These are phyloP conservation scores for Capsicum pubescens DNA, from an alignment of 257 asterid genomes.

Conservation along the genomic window DNA sequence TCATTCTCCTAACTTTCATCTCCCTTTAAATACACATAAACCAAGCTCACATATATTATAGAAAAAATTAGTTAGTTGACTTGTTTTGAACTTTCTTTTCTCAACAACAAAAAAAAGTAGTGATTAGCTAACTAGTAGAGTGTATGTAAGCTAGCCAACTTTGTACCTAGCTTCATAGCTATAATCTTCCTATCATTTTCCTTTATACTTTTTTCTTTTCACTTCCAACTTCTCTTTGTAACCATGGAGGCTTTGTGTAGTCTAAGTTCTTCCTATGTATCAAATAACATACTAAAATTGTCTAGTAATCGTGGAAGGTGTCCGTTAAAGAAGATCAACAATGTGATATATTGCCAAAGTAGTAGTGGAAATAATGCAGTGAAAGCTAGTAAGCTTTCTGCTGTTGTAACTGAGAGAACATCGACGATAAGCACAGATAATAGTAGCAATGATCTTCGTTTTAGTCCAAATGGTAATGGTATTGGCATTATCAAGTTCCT, in stretches of 20 bases:
- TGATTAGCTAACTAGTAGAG: conserved; percentile 41
- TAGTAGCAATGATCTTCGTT: conserved; percentile 41
- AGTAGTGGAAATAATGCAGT: conserved; percentile 47
- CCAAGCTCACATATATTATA: conserved; percentile 67
- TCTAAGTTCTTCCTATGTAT: conserved; percentile 49
- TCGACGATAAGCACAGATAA: conserved; percentile 50
- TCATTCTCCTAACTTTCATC: conserved; percentile 71
- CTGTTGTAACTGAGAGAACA: conserved; percentile 61
- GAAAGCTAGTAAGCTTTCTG: conserved; percentile 54
- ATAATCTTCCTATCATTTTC: conserved; percentile 31
- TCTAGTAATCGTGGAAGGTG: conserved; percentile 26
- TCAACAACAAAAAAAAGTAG: background rate
- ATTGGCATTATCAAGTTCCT: conserved; percentile 72
- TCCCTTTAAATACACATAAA: conserved; percentile 34
- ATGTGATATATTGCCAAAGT: conserved; percentile 50
- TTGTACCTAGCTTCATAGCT: conserved; percentile 44
- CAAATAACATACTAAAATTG: conserved; percentile 25
- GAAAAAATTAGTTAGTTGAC: conserved; percentile 59
- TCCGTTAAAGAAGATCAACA: conserved; percentile 32
- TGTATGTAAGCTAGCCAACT: conserved; percentile 42
- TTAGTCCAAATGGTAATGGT: conserved; percentile 64
- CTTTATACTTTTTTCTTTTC: conserved; percentile 32
- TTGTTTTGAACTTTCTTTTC: conserved; percentile 36
- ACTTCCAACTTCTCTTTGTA: conserved; percentile 42
- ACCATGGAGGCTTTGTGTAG: conserved; percentile 74